Evolutionary conservation across 2,329 filamentous ascomycete species (phyloP).

Genomic region (Pseudogymnoascus sp.): DNA sequence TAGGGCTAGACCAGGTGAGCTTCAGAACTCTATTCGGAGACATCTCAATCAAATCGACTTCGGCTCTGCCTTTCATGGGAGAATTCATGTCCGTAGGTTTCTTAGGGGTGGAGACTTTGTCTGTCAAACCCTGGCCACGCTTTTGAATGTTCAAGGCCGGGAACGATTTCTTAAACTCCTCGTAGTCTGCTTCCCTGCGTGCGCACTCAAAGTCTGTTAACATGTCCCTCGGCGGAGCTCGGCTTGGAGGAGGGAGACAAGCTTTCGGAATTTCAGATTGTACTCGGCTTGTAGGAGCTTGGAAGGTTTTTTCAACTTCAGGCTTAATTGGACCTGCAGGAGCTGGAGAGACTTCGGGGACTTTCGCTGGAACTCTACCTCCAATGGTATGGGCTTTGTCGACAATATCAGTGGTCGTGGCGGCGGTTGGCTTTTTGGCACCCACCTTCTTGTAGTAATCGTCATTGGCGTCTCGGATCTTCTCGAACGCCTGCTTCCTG

Average conservation of each 20-base stretch:
- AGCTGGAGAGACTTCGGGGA: background rate
- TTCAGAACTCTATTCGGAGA: background rate
- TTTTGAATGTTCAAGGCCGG: background rate
- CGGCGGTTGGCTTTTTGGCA: background rate
- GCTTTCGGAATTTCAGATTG: background rate
- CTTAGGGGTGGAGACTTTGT: background rate
- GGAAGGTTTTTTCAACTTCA: too few species aligned
- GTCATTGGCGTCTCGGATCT: background rate
- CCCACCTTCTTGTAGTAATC: background rate
- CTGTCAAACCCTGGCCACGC: background rate
- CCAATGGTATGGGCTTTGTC: background rate
- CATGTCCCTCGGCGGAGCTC: background rate
- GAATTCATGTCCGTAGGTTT: background rate
- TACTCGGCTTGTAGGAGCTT: background rate
- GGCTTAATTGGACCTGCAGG: background rate
- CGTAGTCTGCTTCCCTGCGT: background rate
- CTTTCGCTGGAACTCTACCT: background rate
- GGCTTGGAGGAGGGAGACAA: background rate
- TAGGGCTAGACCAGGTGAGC: background rate
- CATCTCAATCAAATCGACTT: background rate
- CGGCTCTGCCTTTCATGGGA: background rate
- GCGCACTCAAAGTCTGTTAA: background rate
- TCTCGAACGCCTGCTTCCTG: background rate
- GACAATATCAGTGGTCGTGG: background rate
- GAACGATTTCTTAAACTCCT: background rate